Base-by-base conservation (phyloP, 306 rosid genomes). In the Prunus kanzakura region DNA sequence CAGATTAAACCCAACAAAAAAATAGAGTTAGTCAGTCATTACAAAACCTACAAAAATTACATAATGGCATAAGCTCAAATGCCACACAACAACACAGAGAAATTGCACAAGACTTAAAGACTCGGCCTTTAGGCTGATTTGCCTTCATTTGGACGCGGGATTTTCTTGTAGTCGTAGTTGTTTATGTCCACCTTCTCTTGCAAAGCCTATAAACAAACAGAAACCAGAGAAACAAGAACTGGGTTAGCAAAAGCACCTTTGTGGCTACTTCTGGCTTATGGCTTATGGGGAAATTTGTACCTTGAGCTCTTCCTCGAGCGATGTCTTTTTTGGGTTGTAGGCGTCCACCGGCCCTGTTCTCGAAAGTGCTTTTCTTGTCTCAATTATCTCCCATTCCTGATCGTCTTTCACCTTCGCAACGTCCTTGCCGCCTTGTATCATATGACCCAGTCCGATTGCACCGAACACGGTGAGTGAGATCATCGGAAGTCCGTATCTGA, bases 401-500 rank as follows among this genome's bases (percentile, higher is more conserved):
- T 95, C 98, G 77, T 92, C 98, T 70, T 88, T 90, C 80, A 90
- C 91, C 85, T 87, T 95, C 35, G 88, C 87, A 82, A 94, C 84
- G 81, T 94, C 97, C 84, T 94, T 90, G 84, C 92, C 86, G 78
- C 97, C 97, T 82, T 95, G 97, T 72, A 92, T 73, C 79, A 92
- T 96, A 80, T 89, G 97, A 64, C 87, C 97, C 56, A 95, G 96
- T 47, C 98, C 97, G 76, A 90, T 46, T 30, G 96, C 82, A 54
- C 98, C 98, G 64, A 92, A 51, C 67, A 90, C 95, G 3, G 96
- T 90, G 62, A 92, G 93, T 23, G 97, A 92, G 78, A 95, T 90
- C 96, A 92, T 92, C 58, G 97, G 98, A 69, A 92, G 93, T 56
- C 97, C 98, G 58, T 92, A 90, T 80, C 97, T 82, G 74, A 94